phyloP scores from a whole-genome alignment of 257 asterid genomes.

The Henckelia pumila region DNA sequence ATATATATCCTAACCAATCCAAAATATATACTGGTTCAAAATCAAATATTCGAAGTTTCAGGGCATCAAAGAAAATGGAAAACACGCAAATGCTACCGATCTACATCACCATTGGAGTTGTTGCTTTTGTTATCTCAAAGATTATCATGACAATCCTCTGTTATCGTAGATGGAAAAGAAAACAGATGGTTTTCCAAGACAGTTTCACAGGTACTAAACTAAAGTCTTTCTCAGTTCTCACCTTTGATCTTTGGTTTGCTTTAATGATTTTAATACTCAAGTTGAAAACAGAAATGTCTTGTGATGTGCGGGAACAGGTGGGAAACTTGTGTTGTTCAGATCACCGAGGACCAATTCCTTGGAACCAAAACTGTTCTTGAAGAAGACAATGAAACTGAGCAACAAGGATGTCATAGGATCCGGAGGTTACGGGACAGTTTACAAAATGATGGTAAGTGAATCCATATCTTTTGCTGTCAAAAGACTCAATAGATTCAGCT shows the following conservation, averaged over 20 bases:
- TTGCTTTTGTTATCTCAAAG: slow-evolving; percentile 67
- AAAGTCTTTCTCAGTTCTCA: not conserved
- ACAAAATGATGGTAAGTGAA: slow-evolving; percentile 55
- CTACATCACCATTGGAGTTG: slow-evolving; percentile 63
- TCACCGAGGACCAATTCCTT: slow-evolving; percentile 49
- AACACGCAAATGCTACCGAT: slow-evolving; percentile 34
- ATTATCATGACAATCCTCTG: slow-evolving; percentile 61
- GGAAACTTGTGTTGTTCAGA: slow-evolving; percentile 72
- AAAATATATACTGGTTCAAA: not conserved
- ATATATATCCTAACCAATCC: not conserved
- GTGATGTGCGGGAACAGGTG: slow-evolving; percentile 45
- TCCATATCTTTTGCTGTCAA: slow-evolving; percentile 62
- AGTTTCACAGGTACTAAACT: slow-evolving; percentile 48
- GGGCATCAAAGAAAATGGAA: slow-evolving; percentile 34
- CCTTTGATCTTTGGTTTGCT: not conserved
- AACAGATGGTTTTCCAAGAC: slow-evolving; percentile 52
- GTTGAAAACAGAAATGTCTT: not conserved
- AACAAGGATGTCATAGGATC: slow-evolving; percentile 82
- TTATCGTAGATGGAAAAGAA: slow-evolving; percentile 73
- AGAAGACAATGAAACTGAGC: slow-evolving; percentile 64
- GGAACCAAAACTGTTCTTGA: slow-evolving; percentile 47
- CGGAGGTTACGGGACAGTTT: slow-evolving; percentile 89
- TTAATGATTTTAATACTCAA: not conserved
- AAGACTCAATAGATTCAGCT: slow-evolving; percentile 47
- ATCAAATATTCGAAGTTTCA: not conserved